Conservation (phyloP, 169 alveolate species). For the Amoebophrya sp. region DNA sequence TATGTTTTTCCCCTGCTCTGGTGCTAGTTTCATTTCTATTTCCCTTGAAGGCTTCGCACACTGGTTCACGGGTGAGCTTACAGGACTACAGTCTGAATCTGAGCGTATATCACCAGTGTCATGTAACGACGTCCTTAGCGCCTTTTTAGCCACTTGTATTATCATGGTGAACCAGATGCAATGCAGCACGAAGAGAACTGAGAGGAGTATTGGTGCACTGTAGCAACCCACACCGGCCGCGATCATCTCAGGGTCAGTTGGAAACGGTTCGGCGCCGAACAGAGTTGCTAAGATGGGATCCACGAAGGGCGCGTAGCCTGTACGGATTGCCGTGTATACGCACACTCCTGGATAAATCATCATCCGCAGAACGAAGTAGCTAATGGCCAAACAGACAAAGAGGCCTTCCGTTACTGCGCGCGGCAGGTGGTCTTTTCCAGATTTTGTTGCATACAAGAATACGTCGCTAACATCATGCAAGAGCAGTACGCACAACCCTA, state of each 20-base stretch:
- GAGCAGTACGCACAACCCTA: slow-evolving; percentile 46
- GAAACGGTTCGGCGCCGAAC: slow-evolving; percentile 8
- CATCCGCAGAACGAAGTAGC: slow-evolving; percentile 40
- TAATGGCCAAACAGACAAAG: slow-evolving; percentile 29
- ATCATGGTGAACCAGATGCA: slow-evolving; percentile 39
- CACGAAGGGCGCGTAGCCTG: slow-evolving; percentile 36
- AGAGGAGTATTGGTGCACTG: background rate
- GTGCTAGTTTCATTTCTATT: too few relatives aligned
- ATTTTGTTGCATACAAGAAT: slow-evolving; percentile 41
- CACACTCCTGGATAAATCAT: slow-evolving; percentile 47
- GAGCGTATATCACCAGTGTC: background rate
- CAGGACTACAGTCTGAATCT: background rate
- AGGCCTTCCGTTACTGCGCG: slow-evolving; percentile 13
- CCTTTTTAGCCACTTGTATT: slow-evolving; percentile 32
- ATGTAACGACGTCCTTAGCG: background rate
- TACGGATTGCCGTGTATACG: slow-evolving; percentile 41
- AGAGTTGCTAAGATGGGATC: slow-evolving; percentile 37
- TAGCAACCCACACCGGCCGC: background rate
- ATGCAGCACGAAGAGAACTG: slow-evolving; percentile 36
- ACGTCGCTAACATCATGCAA: slow-evolving; percentile 50
- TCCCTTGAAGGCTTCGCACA: too few relatives aligned
- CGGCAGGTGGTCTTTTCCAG: slow-evolving; percentile 22
- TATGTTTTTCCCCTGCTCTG: too few relatives aligned
- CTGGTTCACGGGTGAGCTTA: background rate
- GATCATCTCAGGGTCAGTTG: background rate